Percentiles rank a stretch among this genome's conserved stretches.
phyloP scores from a whole-genome alignment of 192 early-diverging fungal species.

The Entomortierella beljakovae region DNA sequence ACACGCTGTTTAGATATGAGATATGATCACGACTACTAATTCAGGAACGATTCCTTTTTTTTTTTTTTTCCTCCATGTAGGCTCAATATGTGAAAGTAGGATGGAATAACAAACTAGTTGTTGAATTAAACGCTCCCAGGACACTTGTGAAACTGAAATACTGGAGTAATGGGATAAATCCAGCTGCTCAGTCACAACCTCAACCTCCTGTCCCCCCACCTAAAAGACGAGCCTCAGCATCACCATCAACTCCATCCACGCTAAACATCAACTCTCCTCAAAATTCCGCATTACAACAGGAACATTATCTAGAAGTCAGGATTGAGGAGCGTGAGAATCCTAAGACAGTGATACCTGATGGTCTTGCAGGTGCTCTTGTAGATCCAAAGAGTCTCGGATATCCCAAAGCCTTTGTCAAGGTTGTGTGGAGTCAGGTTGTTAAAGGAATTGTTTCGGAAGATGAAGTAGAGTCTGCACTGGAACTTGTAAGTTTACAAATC shows the following conservation, averaged over 20 bases:
- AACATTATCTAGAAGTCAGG: conserved; percentile 46
- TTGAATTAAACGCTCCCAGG: conserved; percentile 54
- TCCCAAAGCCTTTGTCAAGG: conserved; percentile 56
- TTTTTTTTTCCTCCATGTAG: conserved; percentile 4
- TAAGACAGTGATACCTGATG: conserved; percentile 28
- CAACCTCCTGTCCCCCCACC: conserved; percentile 5
- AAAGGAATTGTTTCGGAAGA: conserved; percentile 29
- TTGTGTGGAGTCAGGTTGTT: conserved; percentile 54
- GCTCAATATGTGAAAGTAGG: conserved; percentile 50
- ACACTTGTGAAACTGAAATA: conserved; percentile 54
- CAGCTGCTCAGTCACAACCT: conserved; percentile 8
- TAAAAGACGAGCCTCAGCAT: conserved; percentile 29
- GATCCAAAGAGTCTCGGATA: conserved; percentile 60
- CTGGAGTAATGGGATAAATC: conserved; percentile 46
- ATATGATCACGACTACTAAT: not conserved
- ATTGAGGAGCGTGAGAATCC: conserved; percentile 32
- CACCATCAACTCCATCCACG: not conserved
- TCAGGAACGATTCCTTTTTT: not conserved
- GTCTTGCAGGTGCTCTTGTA: conserved; percentile 44
- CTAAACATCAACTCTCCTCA: not conserved
- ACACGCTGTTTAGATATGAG: too few species aligned
- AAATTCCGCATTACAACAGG: conserved; percentile 15
- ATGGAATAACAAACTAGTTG: conserved; percentile 59
- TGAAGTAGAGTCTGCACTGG: conserved; percentile 13
- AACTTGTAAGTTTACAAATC: conserved; percentile 17